These are phyloP conservation scores for Boechera divaricarpa DNA, from an alignment of 345 rosid genomes.

Conservation along the genomic window DNA sequence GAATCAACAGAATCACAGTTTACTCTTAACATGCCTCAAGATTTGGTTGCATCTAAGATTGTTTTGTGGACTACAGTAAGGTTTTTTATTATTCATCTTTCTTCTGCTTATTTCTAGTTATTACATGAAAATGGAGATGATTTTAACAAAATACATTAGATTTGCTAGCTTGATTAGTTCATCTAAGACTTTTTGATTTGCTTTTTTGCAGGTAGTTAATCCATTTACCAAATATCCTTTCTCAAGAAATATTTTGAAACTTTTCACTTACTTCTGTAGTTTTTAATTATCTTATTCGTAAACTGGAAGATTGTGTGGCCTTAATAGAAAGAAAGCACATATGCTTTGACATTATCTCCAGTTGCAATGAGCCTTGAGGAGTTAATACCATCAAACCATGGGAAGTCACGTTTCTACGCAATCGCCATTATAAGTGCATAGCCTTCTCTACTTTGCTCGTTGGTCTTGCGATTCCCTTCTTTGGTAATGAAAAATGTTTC, in stretches of 20 bases:
- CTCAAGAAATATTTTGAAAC: not conserved
- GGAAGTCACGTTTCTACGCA: constrained; percentile 62
- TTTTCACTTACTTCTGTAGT: not conserved
- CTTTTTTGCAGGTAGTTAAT: constrained; percentile 74
- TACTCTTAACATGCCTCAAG: constrained; percentile 88
- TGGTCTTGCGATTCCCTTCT: constrained; percentile 83
- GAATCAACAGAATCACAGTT: constrained; percentile 75
- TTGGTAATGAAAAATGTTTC: constrained; percentile 52
- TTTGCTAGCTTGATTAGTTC: not conserved
- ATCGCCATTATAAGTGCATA: constrained; percentile 72
- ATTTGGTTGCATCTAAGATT: constrained; percentile 87
- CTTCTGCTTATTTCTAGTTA: constrained; percentile 1
- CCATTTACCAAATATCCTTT: constrained; percentile 95
- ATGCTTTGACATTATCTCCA: constrained; percentile 90
- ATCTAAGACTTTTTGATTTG: not conserved
- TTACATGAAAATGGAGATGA: not conserved
- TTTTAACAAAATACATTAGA: not conserved
- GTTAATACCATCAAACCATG: constrained; percentile 67
- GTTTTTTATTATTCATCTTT: not conserved
- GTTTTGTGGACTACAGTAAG: constrained; percentile 95
- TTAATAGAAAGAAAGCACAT: constrained; percentile 53
- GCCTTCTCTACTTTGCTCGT: constrained; percentile 82
- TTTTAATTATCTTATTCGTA: not conserved
- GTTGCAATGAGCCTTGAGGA: constrained; percentile 97
- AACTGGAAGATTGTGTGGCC: constrained; percentile 23